phyloP scores from a whole-genome alignment of 345 rosid species.

The Brassica incana region DNA sequence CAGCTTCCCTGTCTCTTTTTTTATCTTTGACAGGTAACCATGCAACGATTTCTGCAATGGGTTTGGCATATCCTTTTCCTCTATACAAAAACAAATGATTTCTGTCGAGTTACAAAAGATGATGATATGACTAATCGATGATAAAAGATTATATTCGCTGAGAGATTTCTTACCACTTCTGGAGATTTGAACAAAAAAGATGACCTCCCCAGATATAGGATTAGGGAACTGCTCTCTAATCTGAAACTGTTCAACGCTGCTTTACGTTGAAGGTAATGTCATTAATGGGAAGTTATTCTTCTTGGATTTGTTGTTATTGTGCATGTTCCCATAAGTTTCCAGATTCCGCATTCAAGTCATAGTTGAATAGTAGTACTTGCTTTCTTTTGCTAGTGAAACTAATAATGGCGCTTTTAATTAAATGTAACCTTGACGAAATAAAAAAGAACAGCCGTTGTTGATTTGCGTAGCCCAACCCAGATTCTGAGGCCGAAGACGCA shows the following conservation, averaged over 20 bases:
- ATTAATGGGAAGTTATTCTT: slow-evolving; percentile 13
- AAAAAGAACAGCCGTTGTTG: neutral
- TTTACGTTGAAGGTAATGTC: slow-evolving; percentile 23
- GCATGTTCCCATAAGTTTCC: slow-evolving; percentile 21
- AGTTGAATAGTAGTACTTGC: slow-evolving; percentile 2
- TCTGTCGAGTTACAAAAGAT: neutral
- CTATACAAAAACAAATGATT: neutral
- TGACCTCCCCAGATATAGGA: neutral
- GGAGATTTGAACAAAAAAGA: neutral
- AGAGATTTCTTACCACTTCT: slow-evolving; percentile 17
- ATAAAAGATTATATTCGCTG: neutral
- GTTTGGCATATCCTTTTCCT: slow-evolving; percentile 51
- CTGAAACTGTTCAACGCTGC: slow-evolving; percentile 34
- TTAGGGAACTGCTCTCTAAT: slow-evolving; percentile 2
- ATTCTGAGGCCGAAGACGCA: neutral
- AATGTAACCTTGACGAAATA: neutral
- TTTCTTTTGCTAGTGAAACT: neutral
- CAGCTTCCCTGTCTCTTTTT: slow-evolving; percentile 40
- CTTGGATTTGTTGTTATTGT: slow-evolving; percentile 10
- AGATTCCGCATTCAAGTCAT: slow-evolving; percentile 37
- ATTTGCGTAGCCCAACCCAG: slow-evolving; percentile 1
- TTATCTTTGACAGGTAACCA: slow-evolving; percentile 63
- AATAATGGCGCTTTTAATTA: neutral
- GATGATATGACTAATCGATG: neutral
- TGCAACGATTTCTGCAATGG: slow-evolving; percentile 65